Conservation (phyloP, 2,329 filamentous ascomycete genomes). For the Aureobasidium pullulans region DNA sequence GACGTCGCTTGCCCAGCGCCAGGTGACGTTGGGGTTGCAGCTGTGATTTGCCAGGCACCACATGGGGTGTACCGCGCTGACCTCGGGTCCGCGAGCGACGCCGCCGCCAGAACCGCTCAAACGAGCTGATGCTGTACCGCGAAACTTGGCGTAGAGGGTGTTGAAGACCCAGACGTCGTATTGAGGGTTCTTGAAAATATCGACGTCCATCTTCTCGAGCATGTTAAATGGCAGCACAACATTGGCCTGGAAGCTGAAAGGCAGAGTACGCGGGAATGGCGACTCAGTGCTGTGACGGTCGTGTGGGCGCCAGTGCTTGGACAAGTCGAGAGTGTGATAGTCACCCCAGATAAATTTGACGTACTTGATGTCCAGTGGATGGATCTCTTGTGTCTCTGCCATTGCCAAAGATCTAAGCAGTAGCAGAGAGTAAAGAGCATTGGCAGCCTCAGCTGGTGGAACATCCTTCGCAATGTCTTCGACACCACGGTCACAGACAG, state of each 20-base stretch:
- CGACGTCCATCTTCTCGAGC: constrained; percentile 76
- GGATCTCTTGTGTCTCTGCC: constrained; percentile 50
- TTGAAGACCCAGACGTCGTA: constrained; percentile 82
- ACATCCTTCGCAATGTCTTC: constrained; percentile 54
- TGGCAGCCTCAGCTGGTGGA: constrained; percentile 49
- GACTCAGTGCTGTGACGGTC: constrained; percentile 7
- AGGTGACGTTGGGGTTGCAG: constrained; percentile 88
- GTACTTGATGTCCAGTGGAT: constrained; percentile 54
- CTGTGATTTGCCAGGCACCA: constrained; percentile 97
- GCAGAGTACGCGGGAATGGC: constrained; percentile 50
- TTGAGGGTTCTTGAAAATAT: constrained; percentile 55
- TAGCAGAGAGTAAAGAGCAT: constrained; percentile 53
- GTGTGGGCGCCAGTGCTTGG: constrained; percentile 17
- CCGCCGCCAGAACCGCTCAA: constrained; percentile 48
- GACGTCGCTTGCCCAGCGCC: constrained; percentile 85
- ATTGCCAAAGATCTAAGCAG: constrained; percentile 53
- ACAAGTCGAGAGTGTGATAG: constrained; percentile 37
- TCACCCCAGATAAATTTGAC: constrained; percentile 61
- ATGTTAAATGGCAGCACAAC: constrained; percentile 68
- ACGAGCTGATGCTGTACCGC: constrained; percentile 82
- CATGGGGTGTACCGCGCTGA: constrained; percentile 86
- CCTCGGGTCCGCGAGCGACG: constrained; percentile 74
- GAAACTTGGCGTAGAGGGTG: constrained; percentile 85
- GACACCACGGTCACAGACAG: constrained; percentile 48
- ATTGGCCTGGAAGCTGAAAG: constrained; percentile 71